Evolutionary conservation across 805 yeast genomes (phyloP).

Genomic region (Vanderwaltozyma yarrowii): DNA sequence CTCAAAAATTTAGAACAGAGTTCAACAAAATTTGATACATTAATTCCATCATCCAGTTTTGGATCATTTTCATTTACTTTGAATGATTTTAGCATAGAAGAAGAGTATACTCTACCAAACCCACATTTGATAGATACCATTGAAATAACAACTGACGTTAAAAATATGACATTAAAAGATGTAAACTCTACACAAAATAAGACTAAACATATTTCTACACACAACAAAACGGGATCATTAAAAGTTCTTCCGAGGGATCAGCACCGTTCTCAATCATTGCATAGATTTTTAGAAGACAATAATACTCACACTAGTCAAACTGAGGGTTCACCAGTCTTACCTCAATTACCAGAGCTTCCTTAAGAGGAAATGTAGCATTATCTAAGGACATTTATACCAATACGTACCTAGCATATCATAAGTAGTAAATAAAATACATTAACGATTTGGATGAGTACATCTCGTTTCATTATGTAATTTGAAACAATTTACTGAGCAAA

Average conservation of each 20-base stretch:
- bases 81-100: background rate
- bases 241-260: background rate
- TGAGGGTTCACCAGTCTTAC: background rate
- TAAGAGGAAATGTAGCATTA: background rate
- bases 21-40: background rate
- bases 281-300: slow-evolving; percentile 1
- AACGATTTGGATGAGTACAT: slow-evolving; percentile 12
- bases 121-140: background rate
- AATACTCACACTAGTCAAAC: background rate
- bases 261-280: slow-evolving; percentile 1
- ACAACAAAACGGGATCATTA: background rate
- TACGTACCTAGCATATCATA: no score
- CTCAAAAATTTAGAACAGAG: background rate
- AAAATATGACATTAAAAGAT: background rate
- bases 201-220: background rate
- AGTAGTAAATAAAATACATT: background rate
- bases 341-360: background rate
- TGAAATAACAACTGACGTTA: background rate
- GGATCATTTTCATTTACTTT: slow-evolving; percentile 1
- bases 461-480: slow-evolving; percentile 28
- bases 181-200: background rate
- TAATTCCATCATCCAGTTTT: slow-evolving; percentile 1
- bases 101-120: background rate
- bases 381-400: background rate
- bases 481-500: slow-evolving; percentile 26